Percentiles rank a stretch among this genome's conserved stretches.
Evolutionary conservation across 345 rosid genomes (phyloP).

Genomic region (Gynandropsis gynandra): DNA sequence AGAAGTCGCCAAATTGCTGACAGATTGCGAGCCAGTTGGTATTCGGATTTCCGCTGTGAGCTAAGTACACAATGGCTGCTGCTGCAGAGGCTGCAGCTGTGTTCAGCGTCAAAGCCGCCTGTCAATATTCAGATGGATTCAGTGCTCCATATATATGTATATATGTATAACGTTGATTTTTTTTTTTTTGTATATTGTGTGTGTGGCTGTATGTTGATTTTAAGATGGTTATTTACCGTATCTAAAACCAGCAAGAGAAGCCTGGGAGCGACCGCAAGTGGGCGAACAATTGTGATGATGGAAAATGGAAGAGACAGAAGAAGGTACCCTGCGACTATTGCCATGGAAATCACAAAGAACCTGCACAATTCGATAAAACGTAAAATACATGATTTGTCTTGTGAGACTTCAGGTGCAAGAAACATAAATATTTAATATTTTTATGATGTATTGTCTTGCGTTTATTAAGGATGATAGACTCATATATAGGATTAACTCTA

Average conservation of each 20-base stretch:
- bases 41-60: constrained; percentile 66
- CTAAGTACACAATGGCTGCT: constrained; percentile 53
- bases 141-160: no score
- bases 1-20: no score
- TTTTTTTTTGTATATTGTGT: no score
- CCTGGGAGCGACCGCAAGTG: constrained; percentile 53
- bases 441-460: no score
- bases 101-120: constrained; percentile 47
- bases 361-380: constrained; percentile 28
- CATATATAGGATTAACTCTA: no score
- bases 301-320: constrained; percentile 83
- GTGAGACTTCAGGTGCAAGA: constrained; percentile 5
- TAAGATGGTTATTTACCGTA: constrained; percentile 44
- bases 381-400: neutral
- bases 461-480: no score
- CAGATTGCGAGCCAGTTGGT: constrained; percentile 66
- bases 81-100: constrained; percentile 49
- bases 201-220: no score
- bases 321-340: constrained; percentile 55
- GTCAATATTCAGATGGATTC: constrained; percentile 13
- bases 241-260: constrained; percentile 56
- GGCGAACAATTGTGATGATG: constrained; percentile 60
- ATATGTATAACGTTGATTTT: no score
- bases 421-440: no score
- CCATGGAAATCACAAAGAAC: constrained; percentile 72